phyloP scores from a whole-genome alignment of 176 grass and related monocot genomes.

The Oryza officinalis region DNA sequence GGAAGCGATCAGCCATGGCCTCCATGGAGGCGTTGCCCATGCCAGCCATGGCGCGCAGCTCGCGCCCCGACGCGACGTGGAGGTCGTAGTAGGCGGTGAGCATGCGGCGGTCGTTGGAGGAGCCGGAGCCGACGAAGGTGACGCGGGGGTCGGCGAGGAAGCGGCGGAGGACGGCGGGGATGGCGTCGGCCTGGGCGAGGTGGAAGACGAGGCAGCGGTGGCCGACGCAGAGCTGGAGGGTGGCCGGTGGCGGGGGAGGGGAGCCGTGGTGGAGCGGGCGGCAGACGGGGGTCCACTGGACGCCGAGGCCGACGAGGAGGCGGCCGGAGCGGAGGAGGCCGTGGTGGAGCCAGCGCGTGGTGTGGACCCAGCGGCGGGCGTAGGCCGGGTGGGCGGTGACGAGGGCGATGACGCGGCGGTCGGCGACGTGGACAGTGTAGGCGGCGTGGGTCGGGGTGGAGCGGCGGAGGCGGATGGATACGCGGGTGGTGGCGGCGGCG shows the following conservation, averaged over 20 bases:
- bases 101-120: slow-evolving; percentile 10
- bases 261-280: background rate
- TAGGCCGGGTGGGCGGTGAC: slow-evolving; percentile 20
- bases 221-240: slow-evolving; percentile 51
- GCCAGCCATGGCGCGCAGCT: slow-evolving; percentile 8
- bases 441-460: slow-evolving; percentile 3
- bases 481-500: background rate
- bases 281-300: slow-evolving; percentile 28
- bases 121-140: slow-evolving; percentile 35
- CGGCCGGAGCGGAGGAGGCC: background rate
- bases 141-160: slow-evolving; percentile 43
- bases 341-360: slow-evolving; percentile 28
- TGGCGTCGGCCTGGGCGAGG: slow-evolving; percentile 5
- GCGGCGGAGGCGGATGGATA: slow-evolving; percentile 31
- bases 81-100: slow-evolving; percentile 31
- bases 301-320: slow-evolving; percentile 49
- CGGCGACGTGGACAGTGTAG: slow-evolving; percentile 33
- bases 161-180: background rate
- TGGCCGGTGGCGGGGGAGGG: background rate
- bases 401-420: background rate
- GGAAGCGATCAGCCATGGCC: slow-evolving; percentile 28
- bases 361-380: slow-evolving; percentile 33
- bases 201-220: slow-evolving; percentile 50
- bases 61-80: background rate
- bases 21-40: slow-evolving; percentile 51